Evolutionary conservation across 805 yeast genomes (phyloP).

Genomic region (Lipomyces sp.): DNA sequence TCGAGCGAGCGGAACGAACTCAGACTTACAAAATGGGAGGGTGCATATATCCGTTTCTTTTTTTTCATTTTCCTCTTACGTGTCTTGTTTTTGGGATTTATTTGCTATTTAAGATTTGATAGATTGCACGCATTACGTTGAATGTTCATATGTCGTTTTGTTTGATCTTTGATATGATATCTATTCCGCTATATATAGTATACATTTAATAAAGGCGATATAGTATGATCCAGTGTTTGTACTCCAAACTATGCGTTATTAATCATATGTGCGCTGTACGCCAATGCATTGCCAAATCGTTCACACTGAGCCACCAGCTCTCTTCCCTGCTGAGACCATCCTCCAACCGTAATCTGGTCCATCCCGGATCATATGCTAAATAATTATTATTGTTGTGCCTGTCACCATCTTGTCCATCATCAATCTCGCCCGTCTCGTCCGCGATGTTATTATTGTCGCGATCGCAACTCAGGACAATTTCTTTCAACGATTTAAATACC

Average conservation of each 20-base stretch:
- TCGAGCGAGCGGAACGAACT: background rate
- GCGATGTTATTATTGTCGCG: background rate
- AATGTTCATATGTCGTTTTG: background rate
- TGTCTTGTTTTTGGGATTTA: background rate
- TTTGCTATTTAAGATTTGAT: background rate
- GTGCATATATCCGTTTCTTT: slow-evolving; percentile 1
- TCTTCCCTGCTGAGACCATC: slow-evolving; percentile 29
- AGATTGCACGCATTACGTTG: background rate
- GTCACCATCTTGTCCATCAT: too few relatives aligned
- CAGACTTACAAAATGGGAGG: background rate
- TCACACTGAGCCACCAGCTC: slow-evolving; percentile 36
- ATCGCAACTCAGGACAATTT: slow-evolving; percentile 7
- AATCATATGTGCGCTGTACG: slow-evolving; percentile 4
- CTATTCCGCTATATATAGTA: background rate
- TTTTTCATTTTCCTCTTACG: background rate
- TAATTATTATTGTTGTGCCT: too few relatives aligned
- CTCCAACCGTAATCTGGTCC: slow-evolving; percentile 24
- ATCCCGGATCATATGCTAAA: background rate
- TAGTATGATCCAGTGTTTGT: background rate
- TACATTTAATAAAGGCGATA: background rate
- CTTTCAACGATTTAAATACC: slow-evolving; percentile 10
- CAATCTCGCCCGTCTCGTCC: too few relatives aligned
- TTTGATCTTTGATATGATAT: background rate
- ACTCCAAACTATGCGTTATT: background rate
- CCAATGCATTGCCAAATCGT: slow-evolving; percentile 36